A percentile compares a stretch with the other conserved stretches of the same genome.
These are phyloP conservation scores for Clonostachys chloroleuca DNA, from an alignment of 2,329 filamentous ascomycete genomes.

Conservation along the genomic window DNA sequence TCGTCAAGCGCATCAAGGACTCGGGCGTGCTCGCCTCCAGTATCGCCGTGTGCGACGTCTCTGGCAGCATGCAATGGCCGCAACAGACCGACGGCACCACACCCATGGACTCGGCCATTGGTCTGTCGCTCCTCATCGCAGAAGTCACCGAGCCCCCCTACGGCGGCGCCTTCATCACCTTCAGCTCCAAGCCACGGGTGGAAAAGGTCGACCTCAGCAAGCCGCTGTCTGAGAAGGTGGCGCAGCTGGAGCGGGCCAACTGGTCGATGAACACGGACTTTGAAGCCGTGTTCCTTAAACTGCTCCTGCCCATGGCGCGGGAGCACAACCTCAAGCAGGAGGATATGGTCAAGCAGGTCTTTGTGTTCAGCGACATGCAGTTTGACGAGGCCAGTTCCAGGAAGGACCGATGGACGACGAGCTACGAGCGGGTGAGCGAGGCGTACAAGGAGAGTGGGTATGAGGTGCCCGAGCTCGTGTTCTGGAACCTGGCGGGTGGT, in stretches of 20 bases:
- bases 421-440: constrained; percentile 42
- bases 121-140: constrained; percentile 50
- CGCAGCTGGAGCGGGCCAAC: constrained; percentile 12
- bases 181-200: constrained; percentile 34
- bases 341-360: constrained; percentile 57
- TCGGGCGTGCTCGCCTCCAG: constrained; percentile 45
- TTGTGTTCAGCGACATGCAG: constrained; percentile 60
- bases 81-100: constrained; percentile 35
- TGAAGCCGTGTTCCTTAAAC: constrained; percentile 44
- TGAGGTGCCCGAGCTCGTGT: constrained; percentile 53
- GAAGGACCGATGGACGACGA: constrained; percentile 28
- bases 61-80: constrained; percentile 41
- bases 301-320: constrained; percentile 50
- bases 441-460: constrained; percentile 45
- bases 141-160: constrained; percentile 49
- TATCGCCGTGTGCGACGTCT: constrained; percentile 56
- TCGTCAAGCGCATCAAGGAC: constrained; percentile 53
- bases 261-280: constrained; percentile 48
- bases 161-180: constrained; percentile 50
- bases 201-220: constrained; percentile 28
- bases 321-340: constrained; percentile 42
- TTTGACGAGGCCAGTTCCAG: constrained; percentile 35
- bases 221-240: constrained; percentile 35
- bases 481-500: constrained; percentile 52
- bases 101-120: constrained; percentile 50